A percentile compares a stretch with the other conserved stretches of the same genome.
phyloP scores from a whole-genome alignment of 108 stramenopile species.

The Nitzschia palea region DNA sequence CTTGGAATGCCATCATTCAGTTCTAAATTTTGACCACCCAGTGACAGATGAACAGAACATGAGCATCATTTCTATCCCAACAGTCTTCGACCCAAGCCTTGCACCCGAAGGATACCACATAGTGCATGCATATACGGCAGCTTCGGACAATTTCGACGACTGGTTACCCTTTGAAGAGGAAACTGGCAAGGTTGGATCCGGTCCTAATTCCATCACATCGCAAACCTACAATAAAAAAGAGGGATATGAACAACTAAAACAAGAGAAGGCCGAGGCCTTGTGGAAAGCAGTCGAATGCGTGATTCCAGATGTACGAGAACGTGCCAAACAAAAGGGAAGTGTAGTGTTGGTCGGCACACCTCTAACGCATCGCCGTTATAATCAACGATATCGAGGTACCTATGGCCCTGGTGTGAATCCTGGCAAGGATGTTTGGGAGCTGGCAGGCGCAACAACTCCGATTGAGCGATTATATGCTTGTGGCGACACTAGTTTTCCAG shows the following conservation, averaged over 20 bases:
- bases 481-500: conserved; percentile 60
- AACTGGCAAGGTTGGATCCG: conserved; percentile 55
- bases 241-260: conserved; percentile 68
- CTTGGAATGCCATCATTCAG: conserved; percentile 86
- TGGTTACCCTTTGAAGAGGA: conserved; percentile 71
- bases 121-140: conserved; percentile 89
- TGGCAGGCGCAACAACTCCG: conserved; percentile 57
- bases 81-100: conserved; percentile 79
- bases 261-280: conserved; percentile 74
- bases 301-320: conserved; percentile 84
- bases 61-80: conserved; percentile 83
- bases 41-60: conserved; percentile 83
- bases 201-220: conserved; percentile 48
- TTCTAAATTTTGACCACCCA: conserved; percentile 60
- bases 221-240: conserved; percentile 49
- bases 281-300: conserved; percentile 86
- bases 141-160: conserved; percentile 72
- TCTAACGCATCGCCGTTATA: conserved; percentile 85
- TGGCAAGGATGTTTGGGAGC: conserved; percentile 58
- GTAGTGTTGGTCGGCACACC: conserved; percentile 78
- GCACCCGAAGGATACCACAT: conserved; percentile 90
- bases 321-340: conserved; percentile 57
- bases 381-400: conserved; percentile 71
- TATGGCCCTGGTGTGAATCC: conserved; percentile 78
- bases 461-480: conserved; percentile 62